phyloP scores from a whole-genome alignment of 2,329 filamentous ascomycete species.

The Fusarium sp. region DNA sequence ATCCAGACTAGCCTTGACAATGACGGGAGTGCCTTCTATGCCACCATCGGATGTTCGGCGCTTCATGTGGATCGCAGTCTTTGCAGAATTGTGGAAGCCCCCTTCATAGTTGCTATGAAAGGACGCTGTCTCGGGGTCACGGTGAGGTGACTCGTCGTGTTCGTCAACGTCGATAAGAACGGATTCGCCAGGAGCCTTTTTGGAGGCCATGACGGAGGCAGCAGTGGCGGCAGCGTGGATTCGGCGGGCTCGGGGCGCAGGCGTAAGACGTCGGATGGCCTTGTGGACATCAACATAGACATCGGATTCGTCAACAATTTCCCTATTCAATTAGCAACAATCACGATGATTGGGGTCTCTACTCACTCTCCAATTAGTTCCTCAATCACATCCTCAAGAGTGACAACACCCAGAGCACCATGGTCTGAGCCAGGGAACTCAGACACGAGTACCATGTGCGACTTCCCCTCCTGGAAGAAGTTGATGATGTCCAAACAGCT shows the following conservation, averaged over 20 bases:
- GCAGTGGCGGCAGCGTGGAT: conserved; percentile 53
- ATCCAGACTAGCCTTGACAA: conserved; percentile 70
- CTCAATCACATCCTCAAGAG: conserved; percentile 97
- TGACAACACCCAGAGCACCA: conserved; percentile 92
- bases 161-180: conserved; percentile 56
- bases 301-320: conserved; percentile 99
- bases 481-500: conserved; percentile 99
- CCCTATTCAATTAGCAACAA: conserved; percentile 63
- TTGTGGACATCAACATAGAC: conserved; percentile 99
- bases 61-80: conserved; percentile 69
- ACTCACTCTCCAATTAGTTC: conserved; percentile 96
- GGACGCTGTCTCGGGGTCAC: conserved; percentile 50
- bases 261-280: conserved; percentile 88
- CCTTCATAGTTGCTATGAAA: conserved; percentile 55
- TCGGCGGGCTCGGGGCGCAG: conserved; percentile 80
- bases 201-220: conserved; percentile 48
- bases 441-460: conserved; percentile 97
- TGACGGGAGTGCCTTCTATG: conserved; percentile 59
- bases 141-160: conserved; percentile 52
- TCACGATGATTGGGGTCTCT: background rate
- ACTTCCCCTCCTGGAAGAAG: conserved; percentile 99
- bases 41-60: conserved; percentile 69
- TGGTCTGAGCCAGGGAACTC: conserved; percentile 89
- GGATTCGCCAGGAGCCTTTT: conserved; percentile 47
- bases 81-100: conserved; percentile 60